phyloP scores from a whole-genome alignment of 2,329 filamentous ascomycete species.

The Lachnellula arida region DNA sequence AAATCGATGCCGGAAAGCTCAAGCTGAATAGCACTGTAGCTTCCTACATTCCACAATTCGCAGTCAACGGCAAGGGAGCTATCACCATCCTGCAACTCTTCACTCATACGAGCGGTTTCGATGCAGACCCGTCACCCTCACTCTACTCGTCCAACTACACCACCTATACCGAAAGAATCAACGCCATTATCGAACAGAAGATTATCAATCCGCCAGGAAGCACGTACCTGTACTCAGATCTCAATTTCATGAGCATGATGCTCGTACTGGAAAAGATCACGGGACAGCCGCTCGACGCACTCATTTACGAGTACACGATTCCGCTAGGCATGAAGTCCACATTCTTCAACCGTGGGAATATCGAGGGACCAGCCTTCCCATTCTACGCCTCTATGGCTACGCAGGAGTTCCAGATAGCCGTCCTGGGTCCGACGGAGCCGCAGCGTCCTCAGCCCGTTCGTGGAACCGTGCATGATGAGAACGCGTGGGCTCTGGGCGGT shows the following conservation, averaged over 20 bases:
- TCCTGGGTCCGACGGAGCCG: conserved; percentile 23
- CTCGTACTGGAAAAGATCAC: too few relatives aligned
- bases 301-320: too few relatives aligned
- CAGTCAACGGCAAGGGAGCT: conserved; percentile 31
- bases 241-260: too few relatives aligned
- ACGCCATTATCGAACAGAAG: conserved; percentile 27
- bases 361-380: too few relatives aligned
- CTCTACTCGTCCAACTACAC: conserved; percentile 21
- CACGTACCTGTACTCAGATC: conserved; percentile 26
- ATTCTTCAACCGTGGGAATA: conserved; percentile 32
- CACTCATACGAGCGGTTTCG: conserved; percentile 34
- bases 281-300: too few relatives aligned
- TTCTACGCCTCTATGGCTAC: too few relatives aligned
- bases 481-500: conserved; percentile 33
- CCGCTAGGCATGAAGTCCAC: conserved; percentile 26
- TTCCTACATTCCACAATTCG: conserved; percentile 32
- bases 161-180: conserved; percentile 23
- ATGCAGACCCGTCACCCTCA: conserved; percentile 27
- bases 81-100: conserved; percentile 34
- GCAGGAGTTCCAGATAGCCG: conserved; percentile 9
- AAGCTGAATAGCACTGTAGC: conserved; percentile 21
- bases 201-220: conserved; percentile 28
- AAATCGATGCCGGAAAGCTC: conserved; percentile 23
- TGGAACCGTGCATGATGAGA: conserved; percentile 37
- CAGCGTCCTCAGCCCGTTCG: conserved; percentile 35